Base-by-base conservation (phyloP, 225 moss, liverwort and hornwort genomes). In the Antitrichia curtipendula region DNA sequence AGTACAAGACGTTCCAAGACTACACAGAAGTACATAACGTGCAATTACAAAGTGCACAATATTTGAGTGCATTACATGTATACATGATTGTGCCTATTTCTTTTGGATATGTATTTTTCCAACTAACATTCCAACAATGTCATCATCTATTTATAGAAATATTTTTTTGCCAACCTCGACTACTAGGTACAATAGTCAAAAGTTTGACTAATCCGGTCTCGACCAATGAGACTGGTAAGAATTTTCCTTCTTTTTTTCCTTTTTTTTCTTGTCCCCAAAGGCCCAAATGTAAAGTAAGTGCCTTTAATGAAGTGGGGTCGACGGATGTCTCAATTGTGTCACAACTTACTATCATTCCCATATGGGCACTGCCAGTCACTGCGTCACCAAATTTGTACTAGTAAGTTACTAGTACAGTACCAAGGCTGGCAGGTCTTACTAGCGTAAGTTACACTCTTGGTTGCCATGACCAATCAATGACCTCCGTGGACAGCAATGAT, bases 361-460 rank as follows among this genome's bases (percentile, higher is more conserved):
- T n/a, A n/a, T n/a, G 20, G 32, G 5, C 74, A 5, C 23, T 76
- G 76, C 36, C 76, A 23, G 50, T 76, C 54, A 10, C 54, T 45
- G 25, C 14, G 45, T n/a, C 28, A 5, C 45, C 45, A 18, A 60
- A 45, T 10, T 25, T 38, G 79, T 43, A 34, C 78, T 25, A 13
- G 32, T 65, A 21, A n/a, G 65, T 65, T 25, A 34, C 59, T 45
- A 65, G 68, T 68, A 38, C 27, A 11, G 38, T 70, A 20, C 65
- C 13, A 38, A 65, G 16, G 47, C 81, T 81, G 62, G 32, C 74
- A 74, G 49, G 47, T 31, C 49, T 2, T 13, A 49, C n/a, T 50
- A 13, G 75, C 15, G 36, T 75, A 49, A 81, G 75, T 81, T 89
- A 81, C 89, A 85, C 85, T 74, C 85, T 57, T 75, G n/a, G 81